Percentiles rank a stretch among this genome's conserved stretches.
phyloP scores from a whole-genome alignment of 495 filamentous ascomycete species.

The Astrothelium macrocarpum region DNA sequence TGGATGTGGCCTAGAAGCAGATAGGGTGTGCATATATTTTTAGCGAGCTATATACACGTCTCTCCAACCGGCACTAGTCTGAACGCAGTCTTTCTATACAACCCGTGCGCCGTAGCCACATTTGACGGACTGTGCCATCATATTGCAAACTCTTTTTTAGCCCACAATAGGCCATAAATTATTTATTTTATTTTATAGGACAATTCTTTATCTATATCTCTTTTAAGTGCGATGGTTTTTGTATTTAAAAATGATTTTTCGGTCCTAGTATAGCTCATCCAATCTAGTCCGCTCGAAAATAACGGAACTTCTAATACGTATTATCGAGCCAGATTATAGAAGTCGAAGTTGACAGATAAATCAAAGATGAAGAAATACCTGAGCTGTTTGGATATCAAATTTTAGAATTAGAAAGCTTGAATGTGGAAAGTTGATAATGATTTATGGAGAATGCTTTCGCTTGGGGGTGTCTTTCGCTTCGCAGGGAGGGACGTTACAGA shows the following conservation, averaged over 20 bases:
- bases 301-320: background rate
- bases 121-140: background rate
- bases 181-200: background rate
- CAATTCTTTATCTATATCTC: background rate
- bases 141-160: background rate
- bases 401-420: background rate
- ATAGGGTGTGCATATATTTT: too few relatives aligned
- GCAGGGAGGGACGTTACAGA: conserved; percentile 4
- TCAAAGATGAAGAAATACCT: background rate
- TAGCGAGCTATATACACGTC: too few relatives aligned
- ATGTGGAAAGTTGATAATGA: background rate
- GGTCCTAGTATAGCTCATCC: background rate
- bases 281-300: background rate
- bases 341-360: background rate
- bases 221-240: background rate
- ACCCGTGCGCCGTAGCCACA: background rate
- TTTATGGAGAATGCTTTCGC: background rate
- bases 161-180: background rate
- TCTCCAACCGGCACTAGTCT: background rate
- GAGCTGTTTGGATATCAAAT: background rate
- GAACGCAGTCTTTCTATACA: background rate
- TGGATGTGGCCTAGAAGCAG: too few relatives aligned
- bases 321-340: background rate
- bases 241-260: background rate
- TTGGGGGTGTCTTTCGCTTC: background rate